Conservation (phyloP, 805 yeast genomes). For the Saccharomyces kudriavzevii region DNA sequence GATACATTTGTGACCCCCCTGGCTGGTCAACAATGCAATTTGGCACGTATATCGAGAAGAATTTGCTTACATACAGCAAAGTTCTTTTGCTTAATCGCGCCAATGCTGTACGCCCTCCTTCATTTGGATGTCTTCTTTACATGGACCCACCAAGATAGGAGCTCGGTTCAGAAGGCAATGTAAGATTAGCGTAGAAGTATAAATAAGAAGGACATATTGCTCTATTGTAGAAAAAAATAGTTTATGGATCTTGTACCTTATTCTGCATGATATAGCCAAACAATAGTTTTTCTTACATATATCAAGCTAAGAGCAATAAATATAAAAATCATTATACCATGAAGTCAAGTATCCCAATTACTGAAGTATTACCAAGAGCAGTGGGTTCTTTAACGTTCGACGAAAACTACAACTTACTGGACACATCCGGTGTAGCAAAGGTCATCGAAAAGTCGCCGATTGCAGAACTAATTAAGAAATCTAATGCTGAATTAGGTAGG, state of each 20-base stretch:
- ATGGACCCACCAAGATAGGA: not conserved
- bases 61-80: not conserved
- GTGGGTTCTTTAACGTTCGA: conserved; percentile 25
- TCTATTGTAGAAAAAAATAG: not conserved
- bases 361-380: conserved; percentile 14
- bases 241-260: not conserved
- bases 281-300: not conserved
- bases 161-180: not conserved
- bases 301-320: not conserved
- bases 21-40: not conserved
- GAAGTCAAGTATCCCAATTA: not conserved
- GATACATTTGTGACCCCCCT: not conserved
- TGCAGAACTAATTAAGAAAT: conserved; percentile 17
- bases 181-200: not conserved
- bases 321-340: not conserved
- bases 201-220: not conserved
- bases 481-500: conserved; percentile 18
- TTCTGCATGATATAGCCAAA: not conserved
- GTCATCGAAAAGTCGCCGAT: conserved; percentile 15
- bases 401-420: conserved; percentile 19
- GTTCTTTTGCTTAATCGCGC: not conserved
- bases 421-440: conserved; percentile 25
- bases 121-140: not conserved
- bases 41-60: not conserved
- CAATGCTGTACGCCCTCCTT: not conserved